phyloP scores from a whole-genome alignment of 1,284 basidiomycete genomes.

The Stygiomarasmius scandens region DNA sequence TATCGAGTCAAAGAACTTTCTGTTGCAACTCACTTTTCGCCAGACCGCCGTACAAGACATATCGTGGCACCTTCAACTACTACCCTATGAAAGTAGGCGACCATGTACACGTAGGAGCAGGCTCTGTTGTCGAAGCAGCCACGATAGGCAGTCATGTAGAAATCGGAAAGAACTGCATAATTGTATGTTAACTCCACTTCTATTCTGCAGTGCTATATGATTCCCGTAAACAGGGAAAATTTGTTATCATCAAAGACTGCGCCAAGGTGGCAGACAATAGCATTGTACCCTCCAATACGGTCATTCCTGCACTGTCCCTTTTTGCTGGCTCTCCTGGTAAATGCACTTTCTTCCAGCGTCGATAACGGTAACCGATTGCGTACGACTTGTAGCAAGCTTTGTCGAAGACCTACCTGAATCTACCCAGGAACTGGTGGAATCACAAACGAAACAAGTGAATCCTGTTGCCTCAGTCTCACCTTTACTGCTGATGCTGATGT shows the following conservation, averaged over 20 bases:
- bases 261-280: slow-evolving; percentile 87
- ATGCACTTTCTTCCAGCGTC: neutral
- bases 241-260: slow-evolving; percentile 96
- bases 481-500: neutral
- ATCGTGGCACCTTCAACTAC: slow-evolving; percentile 92
- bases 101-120: slow-evolving; percentile 90
- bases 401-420: slow-evolving; percentile 89
- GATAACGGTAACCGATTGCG: slow-evolving; percentile 47
- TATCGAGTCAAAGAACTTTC: neutral
- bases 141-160: slow-evolving; percentile 93
- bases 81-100: slow-evolving; percentile 98
- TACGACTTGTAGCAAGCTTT: slow-evolving; percentile 43
- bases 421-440: slow-evolving; percentile 81
- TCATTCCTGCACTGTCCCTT: slow-evolving; percentile 85
- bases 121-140: slow-evolving; percentile 90
- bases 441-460: slow-evolving; percentile 65
- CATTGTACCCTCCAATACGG: slow-evolving; percentile 89
- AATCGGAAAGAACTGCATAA: slow-evolving; percentile 93
- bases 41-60: slow-evolving; percentile 88
- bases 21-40: neutral
- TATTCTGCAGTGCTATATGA: neutral
- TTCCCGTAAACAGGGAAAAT: slow-evolving; percentile 75
- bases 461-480: too few relatives aligned
- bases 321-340: slow-evolving; percentile 91
- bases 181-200: slow-evolving; percentile 56